phyloP scores from a whole-genome alignment of 2,329 filamentous ascomycete species.

The Acrodontium crateriforme region DNA sequence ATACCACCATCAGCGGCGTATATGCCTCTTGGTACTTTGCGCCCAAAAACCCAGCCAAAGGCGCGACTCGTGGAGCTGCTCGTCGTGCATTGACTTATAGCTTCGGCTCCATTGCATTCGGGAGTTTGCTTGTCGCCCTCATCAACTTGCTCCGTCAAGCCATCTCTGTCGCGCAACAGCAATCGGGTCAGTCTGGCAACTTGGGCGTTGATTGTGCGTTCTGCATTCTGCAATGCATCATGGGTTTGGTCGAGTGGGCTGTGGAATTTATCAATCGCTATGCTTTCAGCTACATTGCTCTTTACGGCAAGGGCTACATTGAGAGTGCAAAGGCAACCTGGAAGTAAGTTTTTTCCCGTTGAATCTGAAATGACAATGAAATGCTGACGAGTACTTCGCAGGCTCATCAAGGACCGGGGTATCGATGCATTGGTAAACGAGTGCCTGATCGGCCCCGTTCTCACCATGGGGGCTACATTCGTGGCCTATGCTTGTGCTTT shows the following conservation, averaged over 20 bases:
- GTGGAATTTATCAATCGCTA: constrained; percentile 72
- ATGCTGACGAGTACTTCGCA: constrained; percentile 14
- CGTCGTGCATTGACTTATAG: constrained; percentile 75
- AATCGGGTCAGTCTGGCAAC: constrained; percentile 53
- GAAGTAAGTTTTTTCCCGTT: constrained; percentile 32
- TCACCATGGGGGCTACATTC: constrained; percentile 53
- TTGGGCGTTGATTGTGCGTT: constrained; percentile 52
- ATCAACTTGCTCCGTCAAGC: constrained; percentile 74
- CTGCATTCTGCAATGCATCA: constrained; percentile 63
- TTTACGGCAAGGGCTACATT: constrained; percentile 84
- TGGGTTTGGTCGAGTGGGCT: constrained; percentile 69
- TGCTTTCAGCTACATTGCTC: constrained; percentile 61
- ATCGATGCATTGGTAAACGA: constrained; percentile 85
- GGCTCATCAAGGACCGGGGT: constrained; percentile 59
- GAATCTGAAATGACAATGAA: not conserved
- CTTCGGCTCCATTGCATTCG: constrained; percentile 80
- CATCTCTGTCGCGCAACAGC: constrained; percentile 61
- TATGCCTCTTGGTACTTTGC: constrained; percentile 93
- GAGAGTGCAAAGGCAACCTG: constrained; percentile 79
- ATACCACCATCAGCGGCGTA: constrained; percentile 73
- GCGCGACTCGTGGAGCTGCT: constrained; percentile 71
- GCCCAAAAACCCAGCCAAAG: constrained; percentile 52
- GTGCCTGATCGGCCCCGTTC: constrained; percentile 51
- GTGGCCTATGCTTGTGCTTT: constrained; percentile 72
- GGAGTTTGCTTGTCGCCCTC: constrained; percentile 72